phyloP scores from a whole-genome alignment of 148 eudicot species.

The Nepenthes mirabilis region DNA sequence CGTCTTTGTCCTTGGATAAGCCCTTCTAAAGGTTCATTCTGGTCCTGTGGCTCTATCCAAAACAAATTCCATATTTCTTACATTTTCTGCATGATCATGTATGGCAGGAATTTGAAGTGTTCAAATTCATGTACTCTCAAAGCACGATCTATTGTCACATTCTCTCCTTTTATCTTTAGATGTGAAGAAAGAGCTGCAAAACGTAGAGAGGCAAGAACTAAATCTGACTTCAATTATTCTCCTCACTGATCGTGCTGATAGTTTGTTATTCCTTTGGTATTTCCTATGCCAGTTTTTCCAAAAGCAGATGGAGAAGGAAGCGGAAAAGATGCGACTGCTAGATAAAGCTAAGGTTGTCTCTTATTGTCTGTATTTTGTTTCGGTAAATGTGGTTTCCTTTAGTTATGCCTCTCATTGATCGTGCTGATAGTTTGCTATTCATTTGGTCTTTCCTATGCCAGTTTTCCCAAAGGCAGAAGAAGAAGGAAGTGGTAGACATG shows the following conservation, averaged over 20 bases:
- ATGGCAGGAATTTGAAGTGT: conserved; percentile 29
- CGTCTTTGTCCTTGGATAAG: too few relatives aligned
- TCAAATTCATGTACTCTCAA: conserved; percentile 5
- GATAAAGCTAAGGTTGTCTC: conserved; percentile 37
- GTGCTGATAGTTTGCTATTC: too few relatives aligned
- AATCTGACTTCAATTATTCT: neutral
- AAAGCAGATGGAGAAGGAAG: conserved; percentile 41
- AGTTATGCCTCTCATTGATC: neutral
- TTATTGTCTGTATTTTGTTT: neutral
- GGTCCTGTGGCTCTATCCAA: too few relatives aligned
- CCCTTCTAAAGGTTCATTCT: too few relatives aligned
- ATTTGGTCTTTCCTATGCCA: conserved; percentile 6
- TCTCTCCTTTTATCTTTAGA: conserved; percentile 52
- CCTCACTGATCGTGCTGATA: too few relatives aligned
- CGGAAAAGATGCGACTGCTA: conserved; percentile 24
- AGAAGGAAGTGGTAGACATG: conserved; percentile 34
- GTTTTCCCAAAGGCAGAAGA: conserved; percentile 48
- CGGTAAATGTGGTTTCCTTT: neutral
- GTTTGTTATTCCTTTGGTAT: neutral
- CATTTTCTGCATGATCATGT: neutral
- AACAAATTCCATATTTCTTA: too few relatives aligned
- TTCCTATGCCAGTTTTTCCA: conserved; percentile 33
- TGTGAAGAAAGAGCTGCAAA: conserved; percentile 77
- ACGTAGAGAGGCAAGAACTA: conserved; percentile 50
- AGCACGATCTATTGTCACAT: conserved; percentile 4